Base-by-base conservation (phyloP, 108 stramenopile genomes). In the Nitzschia inconspicua region DNA sequence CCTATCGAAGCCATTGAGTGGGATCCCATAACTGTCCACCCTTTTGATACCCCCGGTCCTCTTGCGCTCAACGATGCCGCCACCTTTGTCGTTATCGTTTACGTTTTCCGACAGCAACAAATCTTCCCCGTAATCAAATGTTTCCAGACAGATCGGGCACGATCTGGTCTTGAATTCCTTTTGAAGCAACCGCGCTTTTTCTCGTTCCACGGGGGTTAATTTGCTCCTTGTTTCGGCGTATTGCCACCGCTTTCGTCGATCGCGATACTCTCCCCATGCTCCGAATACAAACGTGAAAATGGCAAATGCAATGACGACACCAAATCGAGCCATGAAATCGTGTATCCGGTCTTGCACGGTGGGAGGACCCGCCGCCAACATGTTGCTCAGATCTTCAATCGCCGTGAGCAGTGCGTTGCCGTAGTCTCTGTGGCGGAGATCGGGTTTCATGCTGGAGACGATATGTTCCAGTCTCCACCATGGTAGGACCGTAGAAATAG, bases 381-480 rank as follows among this genome's bases (percentile, higher is more conserved):
- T 70, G 22, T 62, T 52, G 19, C 66, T 50, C 7, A 89, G 41
- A 43, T 86, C 74, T n/a, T 81, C 65, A 43, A 95, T 80, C 32
- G 85, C 84, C 10, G 69, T 69, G 29, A 77, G 16, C 1, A 95
- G 8, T 14, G 89, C 89, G 13, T 71, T 57, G n/a, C 83, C 86
- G 53, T 78, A 84, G 14, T 84, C 64, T 8, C 80, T 60, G 22
- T 69, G 70, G 23, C 88, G 75, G 37, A 95, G 60, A 44, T 77
- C 75, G 18, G 82, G 88, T 57, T 88, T 89, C 82, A 91, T 89
- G 56, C 72, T 76, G 19, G 73, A 55, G 8, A 95, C 82, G 18
- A 95, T 80, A 44, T 82, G 80, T 40, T 91, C 88, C 9, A 95
- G 68, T 54, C 93, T 70, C 86, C 88, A 88, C 86, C 85, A 86